Evolutionary conservation across 306 rosid genomes (phyloP), one percentile per base, ranked within the genome.

Genomic region (Acmispon strigosus): DNA sequence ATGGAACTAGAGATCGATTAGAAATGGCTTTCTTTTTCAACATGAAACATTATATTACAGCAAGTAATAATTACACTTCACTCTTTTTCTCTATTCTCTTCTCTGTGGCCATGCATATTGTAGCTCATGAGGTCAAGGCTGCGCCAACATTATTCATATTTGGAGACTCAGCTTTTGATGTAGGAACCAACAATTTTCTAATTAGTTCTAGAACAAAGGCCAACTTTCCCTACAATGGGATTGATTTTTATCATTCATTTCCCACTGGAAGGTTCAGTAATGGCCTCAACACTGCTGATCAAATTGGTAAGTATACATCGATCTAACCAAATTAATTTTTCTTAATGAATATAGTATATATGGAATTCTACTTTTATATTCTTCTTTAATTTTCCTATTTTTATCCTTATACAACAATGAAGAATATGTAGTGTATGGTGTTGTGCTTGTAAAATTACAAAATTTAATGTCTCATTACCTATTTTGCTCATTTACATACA

Each of bases 261-360:
- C 84, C 92, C 32, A 82, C 89, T 0, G 92, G 89, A 37, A 87
- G 89, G 79, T 87, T 82, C 70, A 82, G 84, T 55, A 87, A 87
- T 66, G 87, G 87, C 85, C 69, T 77, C 36, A 84, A 87, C 72
- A 27, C 66, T 45, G 82, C 84, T 50, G 92, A 87, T 59, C 76
- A 79, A 22, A 74, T 86, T 18, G 86, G 88, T 84, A 70, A 43
- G 43, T 12, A 29, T 12, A 29, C 29, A 48, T 27, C 6, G 24
- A 47, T 27, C 6, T 41, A 1, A 20, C 27, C 9, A 6, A 36
- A 36, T 36, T 1, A 4, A 32, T 32, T 32, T n/a, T n/a, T n/a
- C n/a, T n/a, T n/a, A n/a, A n/a, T n/a, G n/a, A n/a, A n/a, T n/a
- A n/a, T n/a, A n/a, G n/a, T n/a, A n/a, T n/a, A n/a, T n/a, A n/a